Base-by-base conservation (phyloP, 768 basidiomycete genomes). In the Tulasnella sp. region DNA sequence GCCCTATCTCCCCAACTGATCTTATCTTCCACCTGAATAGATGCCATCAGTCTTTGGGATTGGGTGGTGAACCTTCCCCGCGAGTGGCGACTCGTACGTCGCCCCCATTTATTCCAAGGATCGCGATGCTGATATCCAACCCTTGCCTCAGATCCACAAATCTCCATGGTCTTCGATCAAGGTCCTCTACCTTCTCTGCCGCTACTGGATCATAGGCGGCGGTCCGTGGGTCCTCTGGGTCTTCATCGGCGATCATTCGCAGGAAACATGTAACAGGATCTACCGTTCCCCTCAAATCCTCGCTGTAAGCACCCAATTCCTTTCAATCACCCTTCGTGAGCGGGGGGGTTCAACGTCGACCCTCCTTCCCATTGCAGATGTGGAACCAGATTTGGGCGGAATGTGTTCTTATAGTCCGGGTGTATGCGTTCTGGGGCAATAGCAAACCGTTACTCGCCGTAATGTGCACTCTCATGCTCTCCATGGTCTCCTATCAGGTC, bases 351-450 rank as follows among this genome's bases (percentile, higher is more conserved):
- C n/a, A 1, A 2, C 1, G 3, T 53, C 7, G 49, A 38, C 34
- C 5, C 5, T 38, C 15, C 49, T 13, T 34, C 2, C 17, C n/a
- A 13, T 27, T 50, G n/a, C 19, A 59, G 58, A 59, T 59, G 58
- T 59, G 58, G 58, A 59, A 59, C 48, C 58, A 59, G 47, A 17
- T 59, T 17, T 59, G 58, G 47, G 50, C 47, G 19, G 47, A 59
- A 50, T 24, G 58, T 45, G 58, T 59, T 15, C 47, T 59, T 4
- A 15, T 59, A 13, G 32, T 59, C 47, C 29, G 58, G 11, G 49
- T 47, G 10, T 50, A 59, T 23, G 58, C 58, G 5, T 59, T 59
- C 23, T 59, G 48, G 58, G 58, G 58, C 17, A 59, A 59, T 41
- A 59, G 49, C 19, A 49, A 26, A 2, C 21, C 47, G 32, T 19